Percentiles rank a stretch among this genome's conserved stretches.
These are phyloP conservation scores for Lactuca sativa DNA, from an alignment of 129 eudicot species.

Conservation along the genomic window DNA sequence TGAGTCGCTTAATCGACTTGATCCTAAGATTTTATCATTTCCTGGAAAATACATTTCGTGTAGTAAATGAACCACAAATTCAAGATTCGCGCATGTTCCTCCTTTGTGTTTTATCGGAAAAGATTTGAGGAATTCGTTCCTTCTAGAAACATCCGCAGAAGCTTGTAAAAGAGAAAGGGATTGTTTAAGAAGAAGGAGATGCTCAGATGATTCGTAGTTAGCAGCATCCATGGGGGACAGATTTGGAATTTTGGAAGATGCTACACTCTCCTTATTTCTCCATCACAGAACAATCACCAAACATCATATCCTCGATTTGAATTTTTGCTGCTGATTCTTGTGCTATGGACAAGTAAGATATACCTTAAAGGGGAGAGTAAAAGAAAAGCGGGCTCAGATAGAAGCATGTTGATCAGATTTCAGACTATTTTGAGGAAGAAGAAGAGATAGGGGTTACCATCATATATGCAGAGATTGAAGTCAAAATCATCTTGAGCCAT, in stretches of 20 bases:
- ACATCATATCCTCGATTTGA: too few relatives aligned
- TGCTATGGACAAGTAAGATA: too few relatives aligned
- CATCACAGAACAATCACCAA: too few relatives aligned
- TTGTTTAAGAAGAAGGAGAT: slow-evolving; percentile 47
- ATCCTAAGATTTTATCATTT: slow-evolving; percentile 52
- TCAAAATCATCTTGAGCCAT: too few relatives aligned
- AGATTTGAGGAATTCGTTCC: slow-evolving; percentile 43
- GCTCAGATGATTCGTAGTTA: background rate
- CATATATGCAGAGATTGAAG: too few relatives aligned
- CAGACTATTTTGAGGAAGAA: too few relatives aligned
- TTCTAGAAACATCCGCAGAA: slow-evolving; percentile 63
- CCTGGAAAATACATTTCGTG: slow-evolving; percentile 70
- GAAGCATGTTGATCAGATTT: too few relatives aligned
- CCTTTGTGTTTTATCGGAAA: slow-evolving; percentile 49
- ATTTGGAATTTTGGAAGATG: slow-evolving; percentile 22
- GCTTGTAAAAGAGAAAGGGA: slow-evolving; percentile 64
- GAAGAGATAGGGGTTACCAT: too few relatives aligned
- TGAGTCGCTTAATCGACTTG: slow-evolving; percentile 71
- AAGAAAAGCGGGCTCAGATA: too few relatives aligned
- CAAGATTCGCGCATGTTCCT: slow-evolving; percentile 49
- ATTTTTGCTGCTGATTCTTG: too few relatives aligned
- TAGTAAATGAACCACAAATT: slow-evolving; percentile 48
- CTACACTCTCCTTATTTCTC: background rate
- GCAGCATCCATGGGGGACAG: slow-evolving; percentile 25
- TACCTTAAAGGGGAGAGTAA: too few relatives aligned